Evolutionary conservation across 139 green algal genomes (phyloP).

Genomic region (Chlorokybus atmophyticus): DNA sequence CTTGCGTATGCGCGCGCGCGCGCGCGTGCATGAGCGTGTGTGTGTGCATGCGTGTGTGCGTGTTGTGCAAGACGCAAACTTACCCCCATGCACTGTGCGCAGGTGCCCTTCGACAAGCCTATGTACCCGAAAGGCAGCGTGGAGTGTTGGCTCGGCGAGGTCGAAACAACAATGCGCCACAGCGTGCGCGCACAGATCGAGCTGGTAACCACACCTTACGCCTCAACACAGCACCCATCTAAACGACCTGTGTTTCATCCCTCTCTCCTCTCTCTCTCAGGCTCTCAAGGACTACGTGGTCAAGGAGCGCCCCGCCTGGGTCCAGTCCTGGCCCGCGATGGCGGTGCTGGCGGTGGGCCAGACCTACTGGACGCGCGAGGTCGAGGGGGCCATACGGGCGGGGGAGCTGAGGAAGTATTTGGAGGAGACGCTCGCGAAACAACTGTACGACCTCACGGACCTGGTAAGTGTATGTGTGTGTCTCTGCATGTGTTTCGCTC

Average conservation of each 20-base stretch:
- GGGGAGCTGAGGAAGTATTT: slow-evolving; percentile 4
- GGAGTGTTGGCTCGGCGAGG: slow-evolving; percentile 63
- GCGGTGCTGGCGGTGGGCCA: slow-evolving; percentile 49
- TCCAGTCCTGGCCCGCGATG: slow-evolving; percentile 65
- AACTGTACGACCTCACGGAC: slow-evolving; percentile 61
- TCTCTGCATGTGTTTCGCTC: too few relatives aligned
- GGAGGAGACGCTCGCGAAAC: slow-evolving; percentile 13
- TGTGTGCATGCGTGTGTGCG: too few relatives aligned
- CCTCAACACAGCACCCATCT: too few relatives aligned
- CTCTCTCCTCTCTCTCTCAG: too few relatives aligned
- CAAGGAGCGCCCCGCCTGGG: slow-evolving; percentile 46
- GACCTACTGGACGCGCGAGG: slow-evolving; percentile 43
- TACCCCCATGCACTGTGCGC: neutral
- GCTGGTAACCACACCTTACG: too few relatives aligned
- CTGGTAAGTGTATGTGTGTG: too few relatives aligned
- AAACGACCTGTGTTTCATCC: too few relatives aligned
- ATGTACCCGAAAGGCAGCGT: slow-evolving; percentile 53
- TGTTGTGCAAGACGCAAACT: too few relatives aligned
- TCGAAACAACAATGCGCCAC: slow-evolving; percentile 54
- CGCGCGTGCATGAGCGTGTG: too few relatives aligned
- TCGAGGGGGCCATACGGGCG: slow-evolving; percentile 19
- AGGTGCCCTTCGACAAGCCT: slow-evolving; percentile 13
- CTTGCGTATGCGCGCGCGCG: too few relatives aligned
- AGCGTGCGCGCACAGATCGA: slow-evolving; percentile 43
- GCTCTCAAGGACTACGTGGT: slow-evolving; percentile 27